Conservation (phyloP, 2,329 filamentous ascomycete genomes). For the Cryoendolithus antarcticus region DNA sequence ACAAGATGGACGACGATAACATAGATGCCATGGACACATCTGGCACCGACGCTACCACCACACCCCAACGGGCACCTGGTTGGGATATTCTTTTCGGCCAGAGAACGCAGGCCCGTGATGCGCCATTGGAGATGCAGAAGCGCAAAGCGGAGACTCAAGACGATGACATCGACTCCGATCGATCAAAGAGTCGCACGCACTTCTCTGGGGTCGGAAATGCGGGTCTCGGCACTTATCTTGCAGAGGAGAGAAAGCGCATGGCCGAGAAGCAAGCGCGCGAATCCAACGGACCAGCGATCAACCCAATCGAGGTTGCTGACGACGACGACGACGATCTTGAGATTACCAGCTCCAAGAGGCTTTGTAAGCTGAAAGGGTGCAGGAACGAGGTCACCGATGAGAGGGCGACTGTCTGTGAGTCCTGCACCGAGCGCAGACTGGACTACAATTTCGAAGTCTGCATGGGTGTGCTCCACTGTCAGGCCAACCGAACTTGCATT, state of each 20-base stretch:
- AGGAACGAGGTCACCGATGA: not conserved
- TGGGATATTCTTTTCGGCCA: too few relatives aligned
- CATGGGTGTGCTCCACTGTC: slow-evolving; percentile 13
- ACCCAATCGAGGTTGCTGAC: slow-evolving; percentile 39
- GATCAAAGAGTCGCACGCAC: too few relatives aligned
- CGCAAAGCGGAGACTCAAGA: too few relatives aligned
- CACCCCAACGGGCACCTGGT: too few relatives aligned
- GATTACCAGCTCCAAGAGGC: slow-evolving; percentile 2
- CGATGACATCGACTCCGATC: too few relatives aligned
- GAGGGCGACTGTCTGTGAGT: not conserved
- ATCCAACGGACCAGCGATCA: slow-evolving; percentile 7
- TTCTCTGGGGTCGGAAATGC: too few relatives aligned
- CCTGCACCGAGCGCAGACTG: too few relatives aligned
- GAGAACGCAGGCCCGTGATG: too few relatives aligned
- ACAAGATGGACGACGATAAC: too few relatives aligned
- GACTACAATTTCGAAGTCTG: slow-evolving; percentile 10
- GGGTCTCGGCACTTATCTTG: slow-evolving; percentile 51
- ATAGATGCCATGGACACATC: too few relatives aligned
- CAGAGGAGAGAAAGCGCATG: slow-evolving; percentile 42
- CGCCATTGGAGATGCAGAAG: too few relatives aligned
- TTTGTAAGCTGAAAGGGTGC: not conserved
- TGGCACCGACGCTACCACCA: too few relatives aligned
- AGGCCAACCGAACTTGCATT: slow-evolving; percentile 11
- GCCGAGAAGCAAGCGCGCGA: slow-evolving; percentile 21
- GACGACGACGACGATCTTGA: slow-evolving; percentile 14